phyloP scores from a whole-genome alignment of 306 rosid species.

The Spatholobus suberectus region DNA sequence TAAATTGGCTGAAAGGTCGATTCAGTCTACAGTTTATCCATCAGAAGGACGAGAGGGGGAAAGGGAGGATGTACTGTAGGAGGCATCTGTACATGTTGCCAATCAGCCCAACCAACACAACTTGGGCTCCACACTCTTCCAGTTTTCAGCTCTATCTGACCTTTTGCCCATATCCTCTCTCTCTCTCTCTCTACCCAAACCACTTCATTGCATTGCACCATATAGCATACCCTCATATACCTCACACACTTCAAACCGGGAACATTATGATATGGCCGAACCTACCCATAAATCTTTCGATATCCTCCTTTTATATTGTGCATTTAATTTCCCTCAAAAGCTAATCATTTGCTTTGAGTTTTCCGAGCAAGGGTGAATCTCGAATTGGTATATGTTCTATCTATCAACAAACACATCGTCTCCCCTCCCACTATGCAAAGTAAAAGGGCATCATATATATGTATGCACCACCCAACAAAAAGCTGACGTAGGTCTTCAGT shows the following conservation, averaged over 20 bases:
- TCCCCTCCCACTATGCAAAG: constrained; percentile 57
- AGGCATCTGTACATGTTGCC: constrained; percentile 53
- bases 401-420: constrained; percentile 50
- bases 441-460: constrained; percentile 57
- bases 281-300: not conserved
- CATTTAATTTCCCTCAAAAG: constrained; percentile 34
- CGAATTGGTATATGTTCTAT: constrained; percentile 70
- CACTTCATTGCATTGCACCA: not conserved
- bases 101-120: constrained; percentile 46
- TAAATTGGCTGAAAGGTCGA: constrained; percentile 56
- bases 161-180: constrained; percentile 37
- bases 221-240: not conserved
- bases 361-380: constrained; percentile 57
- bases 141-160: constrained; percentile 45
- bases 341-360: constrained; percentile 70
- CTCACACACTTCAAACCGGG: constrained; percentile 34
- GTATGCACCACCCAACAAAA: constrained; percentile 53
- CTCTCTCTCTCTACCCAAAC: constrained; percentile 10
- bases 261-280: constrained; percentile 38
- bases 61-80: constrained; percentile 45
- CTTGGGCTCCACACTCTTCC: constrained; percentile 52
- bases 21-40: constrained; percentile 63
- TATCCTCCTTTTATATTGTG: not conserved
- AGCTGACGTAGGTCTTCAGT: constrained; percentile 43
- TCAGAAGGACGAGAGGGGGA: constrained; percentile 24